phyloP scores from a whole-genome alignment of 1,284 basidiomycete genomes.

The Ceratobasidium sp. region DNA sequence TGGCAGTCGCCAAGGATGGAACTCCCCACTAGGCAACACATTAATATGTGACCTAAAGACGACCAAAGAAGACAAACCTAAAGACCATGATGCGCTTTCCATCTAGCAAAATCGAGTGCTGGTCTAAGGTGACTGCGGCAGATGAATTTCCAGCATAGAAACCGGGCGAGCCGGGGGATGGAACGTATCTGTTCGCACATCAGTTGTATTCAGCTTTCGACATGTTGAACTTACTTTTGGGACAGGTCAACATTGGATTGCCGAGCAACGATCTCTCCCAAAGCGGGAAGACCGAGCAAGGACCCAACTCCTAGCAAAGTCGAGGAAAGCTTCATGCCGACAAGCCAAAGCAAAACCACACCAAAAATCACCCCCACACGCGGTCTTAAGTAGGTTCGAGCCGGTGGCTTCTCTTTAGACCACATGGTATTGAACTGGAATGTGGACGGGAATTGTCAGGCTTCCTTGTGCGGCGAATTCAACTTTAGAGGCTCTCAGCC shows the following conservation, averaged over 20 bases:
- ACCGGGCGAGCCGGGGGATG: constrained; percentile 43
- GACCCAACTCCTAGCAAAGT: not conserved
- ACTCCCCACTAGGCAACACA: constrained; percentile 1
- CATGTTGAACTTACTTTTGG: not conserved
- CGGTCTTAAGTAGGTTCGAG: not conserved
- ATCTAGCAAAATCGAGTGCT: constrained; percentile 36
- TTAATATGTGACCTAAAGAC: not conserved
- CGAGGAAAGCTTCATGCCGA: constrained; percentile 6
- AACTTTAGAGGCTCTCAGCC: not conserved
- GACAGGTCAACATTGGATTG: constrained; percentile 21
- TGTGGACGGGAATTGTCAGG: not conserved
- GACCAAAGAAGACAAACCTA: not conserved
- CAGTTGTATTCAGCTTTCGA: not conserved
- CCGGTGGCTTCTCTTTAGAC: not conserved
- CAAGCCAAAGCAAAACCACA: not conserved
- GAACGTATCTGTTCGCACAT: constrained; percentile 3
- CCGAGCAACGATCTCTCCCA: not conserved
- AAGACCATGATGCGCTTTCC: constrained; percentile 26
- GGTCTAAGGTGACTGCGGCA: constrained; percentile 50
- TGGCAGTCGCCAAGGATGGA: constrained; percentile 36
- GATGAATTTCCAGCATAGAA: constrained; percentile 53
- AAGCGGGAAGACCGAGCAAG: not conserved
- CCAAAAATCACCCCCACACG: not conserved
- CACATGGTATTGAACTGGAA: not conserved
- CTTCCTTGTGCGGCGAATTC: constrained; percentile 5